Base-by-base conservation (phyloP, 805 yeast genomes). In the Candida pseudoglaebosa region DNA sequence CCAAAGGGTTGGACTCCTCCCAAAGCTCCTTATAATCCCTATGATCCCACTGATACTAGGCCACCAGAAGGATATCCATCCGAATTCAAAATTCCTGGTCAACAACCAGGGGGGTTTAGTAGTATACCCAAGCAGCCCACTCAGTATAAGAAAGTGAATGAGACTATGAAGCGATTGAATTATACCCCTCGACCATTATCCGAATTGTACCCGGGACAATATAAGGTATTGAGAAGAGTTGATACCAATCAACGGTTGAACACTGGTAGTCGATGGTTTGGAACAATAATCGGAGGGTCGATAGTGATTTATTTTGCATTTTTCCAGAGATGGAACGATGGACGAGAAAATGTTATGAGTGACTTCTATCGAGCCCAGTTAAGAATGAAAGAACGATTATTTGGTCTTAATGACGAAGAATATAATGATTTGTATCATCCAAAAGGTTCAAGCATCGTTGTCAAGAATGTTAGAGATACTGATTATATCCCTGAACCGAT, bases 21-120 rank as follows among this genome's bases (percentile, higher is more conserved):
- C 7, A 77, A 72, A 45, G 91, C 90, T 1, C 93, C 93, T 1
- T 87, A 84, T 56, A 86, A 86, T 50, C 95, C 95, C 5, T 87
- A 80, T 52, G 95, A 86, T 53, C 84, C 90, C 0, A 61, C 75
- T 1, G 95, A 86, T 53, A 55, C 66, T 29, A 68, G 95, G 33
- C 95, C 95, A 0, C 75, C 95, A 0, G 80, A 80, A 53, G 95
- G 95, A 2, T 86, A 87, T 47, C 95, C 95, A 1, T 80, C 89
- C 18, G 95, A 86, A 56, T 87, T 72, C 63, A 70, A 75, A 41
- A 61, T 80, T 1, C 91, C 93, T 0, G 81, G 85, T 1, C 65
- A 69, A 30, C 69, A 75, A 22, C 78, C 84, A 19, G 56, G 61
- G 14, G 73, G 73, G 14, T 78, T 77, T 62, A 64, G 78, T 5